Evolutionary conservation across 352 stramenopile genomes (phyloP), one percentile per base, ranked within the genome.

Genomic region (Phytophthora macrochlamydospora): DNA sequence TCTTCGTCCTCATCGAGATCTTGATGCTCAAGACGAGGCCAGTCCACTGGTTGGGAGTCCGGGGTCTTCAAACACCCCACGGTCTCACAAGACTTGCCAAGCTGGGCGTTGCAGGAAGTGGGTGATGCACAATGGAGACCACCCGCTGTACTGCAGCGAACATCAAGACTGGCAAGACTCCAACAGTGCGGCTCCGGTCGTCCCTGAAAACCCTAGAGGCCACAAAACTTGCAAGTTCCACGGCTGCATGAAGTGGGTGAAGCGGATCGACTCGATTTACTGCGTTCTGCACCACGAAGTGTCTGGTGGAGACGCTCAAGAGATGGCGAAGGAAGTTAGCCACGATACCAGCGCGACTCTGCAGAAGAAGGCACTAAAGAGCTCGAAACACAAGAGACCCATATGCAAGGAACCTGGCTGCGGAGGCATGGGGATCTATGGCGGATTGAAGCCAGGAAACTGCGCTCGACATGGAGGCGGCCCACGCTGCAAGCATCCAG

Each of bases 71-170:
- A 24, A 24, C 18, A 24, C 18, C 18, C 18, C 18, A 24, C 18
- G 43, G 14, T 11, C 12, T n/a, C 32, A 56, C 51, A 43, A 46
- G n/a, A 56, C 29, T 24, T 66, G 59, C 33, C 53, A 33, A 50
- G 50, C 18, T 4, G 0, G 6, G 9, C 31, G 50, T 4, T 66
- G 59, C n/a, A 48, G 51, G 59, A 66, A 59, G 37, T 58, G 57
- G 57, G 37, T 51, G 12, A 65, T 58, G 57, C 48, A 30, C 28
- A 37, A 65, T 45, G 57, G 57, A 44, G 38, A 65, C 24, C 32
- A 29, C 28, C 56, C 32, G 9, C 13, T 18, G 18, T 66, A 54
- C 32, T 66, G 59, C 7, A 24, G 18, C 31, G 13, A 30, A 3
- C 59, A 66, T 6, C 18, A 35, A 54, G 30, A 14, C 42, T 42